Percentiles rank a stretch among this genome's conserved stretches.
Conservation (phyloP, 805 yeast species). For the Kazachstania viticola region DNA sequence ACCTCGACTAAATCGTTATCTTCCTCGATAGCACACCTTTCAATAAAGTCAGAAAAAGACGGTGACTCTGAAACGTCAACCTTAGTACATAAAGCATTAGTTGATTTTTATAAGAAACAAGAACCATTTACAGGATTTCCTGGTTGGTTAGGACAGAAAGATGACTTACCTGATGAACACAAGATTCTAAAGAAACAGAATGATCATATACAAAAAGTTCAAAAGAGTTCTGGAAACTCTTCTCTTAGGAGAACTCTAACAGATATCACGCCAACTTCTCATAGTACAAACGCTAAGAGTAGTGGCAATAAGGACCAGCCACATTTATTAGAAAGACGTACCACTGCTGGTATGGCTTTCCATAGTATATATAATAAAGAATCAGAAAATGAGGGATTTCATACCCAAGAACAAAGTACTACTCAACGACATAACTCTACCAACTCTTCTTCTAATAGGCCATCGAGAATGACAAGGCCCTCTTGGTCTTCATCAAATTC, state of each 20-base stretch:
- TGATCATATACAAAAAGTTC: slow-evolving; percentile 8
- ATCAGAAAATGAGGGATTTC: too few relatives aligned
- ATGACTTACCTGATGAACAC: slow-evolving; percentile 25
- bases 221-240: slow-evolving; percentile 2
- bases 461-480: too few relatives aligned
- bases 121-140: slow-evolving; percentile 28
- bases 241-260: not conserved
- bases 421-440: too few relatives aligned
- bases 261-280: not conserved
- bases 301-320: not conserved
- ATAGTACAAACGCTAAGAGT: not conserved
- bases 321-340: slow-evolving; percentile 1
- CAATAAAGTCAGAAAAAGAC: slow-evolving; percentile 29
- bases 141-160: slow-evolving; percentile 28
- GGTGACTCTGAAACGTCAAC: slow-evolving; percentile 34
- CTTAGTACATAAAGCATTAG: slow-evolving; percentile 34
- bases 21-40: slow-evolving; percentile 17
- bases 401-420: too few relatives aligned
- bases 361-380: slow-evolving; percentile 9
- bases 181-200: slow-evolving; percentile 21
- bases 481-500: too few relatives aligned
- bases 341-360: slow-evolving; percentile 17
- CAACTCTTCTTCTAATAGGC: too few relatives aligned
- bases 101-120: slow-evolving; percentile 28
- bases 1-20: slow-evolving; percentile 23